Base-by-base conservation (phyloP, 2,329 filamentous ascomycete genomes). In the Aspergillus pseudonomiae region DNA sequence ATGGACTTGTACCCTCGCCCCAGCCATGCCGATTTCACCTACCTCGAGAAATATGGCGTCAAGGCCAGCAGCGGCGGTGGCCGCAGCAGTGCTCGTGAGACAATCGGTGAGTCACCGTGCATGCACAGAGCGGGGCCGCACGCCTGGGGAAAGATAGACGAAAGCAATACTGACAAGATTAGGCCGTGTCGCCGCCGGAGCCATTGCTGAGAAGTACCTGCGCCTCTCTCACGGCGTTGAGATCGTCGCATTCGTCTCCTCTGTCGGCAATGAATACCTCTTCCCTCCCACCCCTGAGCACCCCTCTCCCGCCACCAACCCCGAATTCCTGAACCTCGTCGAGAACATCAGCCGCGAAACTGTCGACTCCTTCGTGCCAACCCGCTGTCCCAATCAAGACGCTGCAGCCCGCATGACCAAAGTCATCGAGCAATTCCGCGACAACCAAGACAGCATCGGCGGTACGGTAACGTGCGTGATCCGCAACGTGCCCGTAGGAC, bases 391-490 rank as follows among this genome's bases (percentile, higher is more conserved):
- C 6, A 84, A 94, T 73, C 79, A 84, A 41, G 85, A 84, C 7
- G 84, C 85, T 4, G 83, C 87, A 19, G 82, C 83, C 66, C 86
- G 86, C 70, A 98, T 98, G 93, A 90, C 90, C 72, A 84, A 90
- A 11, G 80, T 88, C 70, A 94, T 98, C 70, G 91, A 89, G 70
- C 86, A 89, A 53, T 94, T 91, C 81, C 86, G 89, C 61, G 92
- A 96, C 71, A 84, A 84, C 63, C 80, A 92, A 63, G 94, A 98
- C 82, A 94, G 91, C 81, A 97, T 96, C 69, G 95, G 95, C 63
- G 95, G 95, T 65, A 96, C 93, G 14, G 93, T 98, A 21, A 97
- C 93, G 53, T 98, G 94, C 73, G 91, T 98, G 45, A 93, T 98
- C 74, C 88, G 91, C 67, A 94, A 96, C 74, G 88, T 88, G 9